phyloP scores from a whole-genome alignment of 2,329 filamentous ascomycete species.

The Orbilia brochopaga region DNA sequence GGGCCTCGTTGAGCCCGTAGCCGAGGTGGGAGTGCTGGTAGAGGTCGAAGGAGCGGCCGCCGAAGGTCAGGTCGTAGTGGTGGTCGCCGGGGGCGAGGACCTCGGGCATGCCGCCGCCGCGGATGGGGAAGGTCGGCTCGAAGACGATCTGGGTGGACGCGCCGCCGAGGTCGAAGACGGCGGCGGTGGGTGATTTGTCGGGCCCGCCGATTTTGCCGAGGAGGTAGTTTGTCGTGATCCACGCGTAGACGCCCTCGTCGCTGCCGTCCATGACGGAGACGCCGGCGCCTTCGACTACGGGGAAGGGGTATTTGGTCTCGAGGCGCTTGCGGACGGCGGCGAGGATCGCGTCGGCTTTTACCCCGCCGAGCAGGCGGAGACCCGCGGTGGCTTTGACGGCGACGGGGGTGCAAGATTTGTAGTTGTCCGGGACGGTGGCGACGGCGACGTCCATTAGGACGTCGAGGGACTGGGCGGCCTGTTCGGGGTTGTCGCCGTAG shows the following conservation, averaged over 20 bases:
- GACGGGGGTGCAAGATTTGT: conserved; percentile 89
- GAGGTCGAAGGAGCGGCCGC: conserved; percentile 85
- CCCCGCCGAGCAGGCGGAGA: conserved; percentile 80
- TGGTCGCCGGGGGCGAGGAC: conserved; percentile 88
- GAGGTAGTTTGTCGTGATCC: conserved; percentile 99
- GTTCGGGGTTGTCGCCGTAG: conserved; percentile 83
- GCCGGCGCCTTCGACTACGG: conserved; percentile 86
- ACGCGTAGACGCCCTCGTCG: conserved; percentile 77
- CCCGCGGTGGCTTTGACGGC: conserved; percentile 99
- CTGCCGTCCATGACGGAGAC: conserved; percentile 97
- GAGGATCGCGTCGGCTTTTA: conserved; percentile 82
- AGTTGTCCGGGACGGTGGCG: conserved; percentile 79
- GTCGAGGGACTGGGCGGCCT: conserved; percentile 87
- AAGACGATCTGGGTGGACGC: conserved; percentile 99
- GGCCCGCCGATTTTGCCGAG: conserved; percentile 95
- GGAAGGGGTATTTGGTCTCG: conserved; percentile 91
- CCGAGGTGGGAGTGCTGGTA: conserved; percentile 99
- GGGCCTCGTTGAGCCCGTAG: conserved; percentile 94
- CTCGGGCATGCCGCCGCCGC: conserved; percentile 79
- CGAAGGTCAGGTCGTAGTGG: conserved; percentile 91
- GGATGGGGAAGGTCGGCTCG: conserved; percentile 84
- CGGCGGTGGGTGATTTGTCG: conserved; percentile 87
- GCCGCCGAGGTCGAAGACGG: conserved; percentile 93
- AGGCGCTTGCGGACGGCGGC: conserved; percentile 81
- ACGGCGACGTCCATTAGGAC: conserved; percentile 84